A percentile compares a stretch with the other conserved stretches of the same genome.
These are phyloP conservation scores for Cryptococcus sp. DNA, from an alignment of 1,284 basidiomycete species.

Conservation along the genomic window DNA sequence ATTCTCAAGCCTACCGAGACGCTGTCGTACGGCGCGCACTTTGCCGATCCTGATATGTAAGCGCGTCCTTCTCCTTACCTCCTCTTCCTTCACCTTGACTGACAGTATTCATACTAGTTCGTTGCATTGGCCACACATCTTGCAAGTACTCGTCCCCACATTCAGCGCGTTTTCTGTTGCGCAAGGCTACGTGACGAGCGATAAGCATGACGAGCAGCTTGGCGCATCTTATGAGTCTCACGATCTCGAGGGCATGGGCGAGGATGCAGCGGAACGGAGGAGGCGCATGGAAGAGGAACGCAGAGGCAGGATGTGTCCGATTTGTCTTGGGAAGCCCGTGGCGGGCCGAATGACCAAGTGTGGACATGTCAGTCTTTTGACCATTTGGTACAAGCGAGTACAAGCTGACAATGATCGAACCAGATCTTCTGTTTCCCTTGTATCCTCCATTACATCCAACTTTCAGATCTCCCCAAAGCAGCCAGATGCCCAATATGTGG, in stretches of 20 bases:
- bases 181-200: slow-evolving; percentile 47
- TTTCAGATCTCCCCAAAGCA: slow-evolving; percentile 77
- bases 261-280: slow-evolving; percentile 37
- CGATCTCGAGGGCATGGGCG: slow-evolving; percentile 39
- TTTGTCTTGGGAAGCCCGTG: slow-evolving; percentile 81
- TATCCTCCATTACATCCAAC: slow-evolving; percentile 86
- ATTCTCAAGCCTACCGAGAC: slow-evolving; percentile 88
- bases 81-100: neutral
- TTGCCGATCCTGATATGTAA: slow-evolving; percentile 91
- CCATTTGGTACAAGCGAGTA: slow-evolving; percentile 10
- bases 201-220: slow-evolving; percentile 19
- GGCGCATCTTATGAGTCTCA: slow-evolving; percentile 27
- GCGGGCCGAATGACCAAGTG: slow-evolving; percentile 97
- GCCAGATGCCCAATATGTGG: slow-evolving; percentile 93
- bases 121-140: slow-evolving; percentile 94
- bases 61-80: slow-evolving; percentile 33
- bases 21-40: slow-evolving; percentile 78
- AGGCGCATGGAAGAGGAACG: slow-evolving; percentile 47
- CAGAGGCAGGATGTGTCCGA: slow-evolving; percentile 74
- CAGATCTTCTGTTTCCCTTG: slow-evolving; percentile 88
- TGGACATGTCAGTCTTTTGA: slow-evolving; percentile 74
- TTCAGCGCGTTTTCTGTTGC: slow-evolving; percentile 54
- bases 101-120: slow-evolving; percentile 59
- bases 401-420: slow-evolving; percentile 20
- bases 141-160: slow-evolving; percentile 90